Evolutionary conservation across 768 basidiomycete species (phyloP), one percentile per base, ranked within the genome.

Genomic region (Grammothele lineata): DNA sequence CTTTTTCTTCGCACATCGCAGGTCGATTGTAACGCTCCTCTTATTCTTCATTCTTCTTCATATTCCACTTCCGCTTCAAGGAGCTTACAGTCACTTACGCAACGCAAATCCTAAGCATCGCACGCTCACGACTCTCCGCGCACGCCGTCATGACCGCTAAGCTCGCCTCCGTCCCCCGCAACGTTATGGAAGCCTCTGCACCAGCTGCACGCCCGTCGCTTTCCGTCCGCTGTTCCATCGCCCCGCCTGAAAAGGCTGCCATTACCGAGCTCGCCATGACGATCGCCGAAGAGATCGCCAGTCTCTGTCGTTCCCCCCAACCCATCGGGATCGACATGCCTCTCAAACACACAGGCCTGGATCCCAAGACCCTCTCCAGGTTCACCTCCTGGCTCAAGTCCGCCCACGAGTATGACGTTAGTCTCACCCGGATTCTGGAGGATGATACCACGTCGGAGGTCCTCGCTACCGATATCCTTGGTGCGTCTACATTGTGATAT

Each of bases 321-420:
- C 43, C 59, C 14, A 32, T 70, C 24, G 56, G 60, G 10, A 59
- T 56, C 37, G 63, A 67, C 53, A 56, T 54, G 24, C 61, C 68
- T 1, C 60, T 70, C 22, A 56, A 63, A 26, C 61, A 63, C 48
- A 57, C 62, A 0, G 66, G 65, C 35, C 63, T 70, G 37, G 63
- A 64, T 27, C 60, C 64, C 32, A 58, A 58, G 50, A 65, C 61
- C 5, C 53, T 64, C 6, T 57, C 62, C 17, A 55, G 58, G 25
- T 54, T 69, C 22, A 55, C 61, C 51, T 56, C 61, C 56, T 68
- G 66, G 66, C 49, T 68, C 47, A 66, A 64, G 49, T 65, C 60
- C 21, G 62, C 60, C 22, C 48, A 59, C 42, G 63, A 67, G 41
- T 66, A 62, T 37, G 55, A 48, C 11, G 64, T 60, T 19, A 60